These are phyloP conservation scores for Triticum turgidum DNA, from an alignment of 176 grass and related monocot species.

Conservation along the genomic window DNA sequence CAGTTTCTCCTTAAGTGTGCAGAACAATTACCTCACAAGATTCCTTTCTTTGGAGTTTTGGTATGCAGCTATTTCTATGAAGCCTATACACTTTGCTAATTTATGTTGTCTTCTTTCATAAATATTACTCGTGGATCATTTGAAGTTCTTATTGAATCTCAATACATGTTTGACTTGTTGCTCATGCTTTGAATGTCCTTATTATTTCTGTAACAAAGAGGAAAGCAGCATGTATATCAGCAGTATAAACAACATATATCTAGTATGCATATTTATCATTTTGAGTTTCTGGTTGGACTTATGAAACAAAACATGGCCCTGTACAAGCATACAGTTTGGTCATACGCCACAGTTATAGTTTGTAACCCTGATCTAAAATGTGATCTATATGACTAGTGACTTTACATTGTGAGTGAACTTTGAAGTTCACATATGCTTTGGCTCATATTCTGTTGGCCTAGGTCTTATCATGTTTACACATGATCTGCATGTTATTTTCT, in stretches of 20 bases:
- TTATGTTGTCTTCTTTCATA: constrained; percentile 7
- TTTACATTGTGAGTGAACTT: neutral
- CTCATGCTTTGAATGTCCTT: constrained; percentile 13
- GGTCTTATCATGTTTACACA: constrained; percentile 14
- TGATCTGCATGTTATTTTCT: neutral
- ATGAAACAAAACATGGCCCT: constrained; percentile 1
- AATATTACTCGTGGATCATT: constrained; percentile 18
- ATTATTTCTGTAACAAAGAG: neutral
- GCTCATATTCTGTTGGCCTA: neutral
- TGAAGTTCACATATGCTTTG: neutral
- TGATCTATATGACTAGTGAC: neutral
- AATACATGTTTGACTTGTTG: constrained; percentile 18
- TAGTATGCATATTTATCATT: neutral
- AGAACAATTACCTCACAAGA: constrained; percentile 95
- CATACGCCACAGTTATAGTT: constrained; percentile 3
- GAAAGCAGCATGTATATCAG: neutral
- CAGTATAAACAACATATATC: constrained; percentile 11
- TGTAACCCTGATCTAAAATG: neutral
- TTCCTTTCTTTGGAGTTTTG: constrained; percentile 94
- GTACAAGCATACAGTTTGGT: neutral
- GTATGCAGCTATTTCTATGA: constrained; percentile 49
- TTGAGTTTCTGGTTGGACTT: constrained; percentile 7
- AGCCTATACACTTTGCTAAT: neutral
- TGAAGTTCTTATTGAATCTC: neutral
- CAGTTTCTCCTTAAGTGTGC: constrained; percentile 89